phyloP scores from a whole-genome alignment of 257 asterid genomes.

The Nicotiana undulata region DNA sequence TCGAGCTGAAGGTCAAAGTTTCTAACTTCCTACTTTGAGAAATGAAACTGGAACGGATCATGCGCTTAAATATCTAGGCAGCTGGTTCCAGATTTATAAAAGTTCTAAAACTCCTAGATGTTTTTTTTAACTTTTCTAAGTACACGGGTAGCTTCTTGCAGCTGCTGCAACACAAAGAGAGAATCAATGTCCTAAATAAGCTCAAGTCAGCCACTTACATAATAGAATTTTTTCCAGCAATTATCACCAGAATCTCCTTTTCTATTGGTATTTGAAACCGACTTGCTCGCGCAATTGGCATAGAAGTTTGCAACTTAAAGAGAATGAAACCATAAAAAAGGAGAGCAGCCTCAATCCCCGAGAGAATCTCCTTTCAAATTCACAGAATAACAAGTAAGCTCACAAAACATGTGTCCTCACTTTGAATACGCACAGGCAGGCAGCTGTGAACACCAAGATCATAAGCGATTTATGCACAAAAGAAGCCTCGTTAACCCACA shows the following conservation, averaged over 20 bases:
- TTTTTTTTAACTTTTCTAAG: neutral
- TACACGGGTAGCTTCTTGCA: neutral
- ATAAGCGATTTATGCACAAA: neutral
- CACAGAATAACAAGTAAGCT: neutral
- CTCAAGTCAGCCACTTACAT: neutral
- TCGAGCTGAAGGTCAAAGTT: neutral
- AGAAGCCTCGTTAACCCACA: neutral
- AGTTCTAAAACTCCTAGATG: neutral
- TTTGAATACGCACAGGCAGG: neutral
- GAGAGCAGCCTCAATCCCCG: neutral
- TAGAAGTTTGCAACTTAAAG: neutral
- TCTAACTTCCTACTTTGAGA: neutral
- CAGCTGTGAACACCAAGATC: neutral
- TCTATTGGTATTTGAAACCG: neutral
- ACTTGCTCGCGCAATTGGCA: neutral
- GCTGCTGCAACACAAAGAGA: neutral
- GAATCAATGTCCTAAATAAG: neutral
- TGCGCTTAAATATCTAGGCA: neutral
- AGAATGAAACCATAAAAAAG: neutral
- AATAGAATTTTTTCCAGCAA: neutral
- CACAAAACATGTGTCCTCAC: neutral
- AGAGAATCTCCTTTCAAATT: neutral
- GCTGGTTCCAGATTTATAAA: neutral
- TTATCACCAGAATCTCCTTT: neutral
- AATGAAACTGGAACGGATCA: neutral